Evolutionary conservation across 768 basidiomycete genomes (phyloP).

Genomic region (Mycena chlorophos): DNA sequence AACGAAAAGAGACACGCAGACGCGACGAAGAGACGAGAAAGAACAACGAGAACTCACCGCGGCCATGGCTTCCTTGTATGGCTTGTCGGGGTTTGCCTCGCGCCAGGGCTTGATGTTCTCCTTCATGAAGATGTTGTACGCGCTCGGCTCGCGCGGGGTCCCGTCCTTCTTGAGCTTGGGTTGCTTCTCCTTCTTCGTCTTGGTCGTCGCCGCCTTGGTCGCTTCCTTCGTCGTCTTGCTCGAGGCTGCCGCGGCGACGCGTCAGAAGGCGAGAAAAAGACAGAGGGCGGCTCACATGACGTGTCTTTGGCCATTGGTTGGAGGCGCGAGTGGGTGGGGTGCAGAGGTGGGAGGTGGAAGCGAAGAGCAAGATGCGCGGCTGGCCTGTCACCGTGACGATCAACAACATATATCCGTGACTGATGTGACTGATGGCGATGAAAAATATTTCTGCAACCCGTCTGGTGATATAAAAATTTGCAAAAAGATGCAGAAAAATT

Average conservation of each 20-base stretch:
- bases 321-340: not conserved
- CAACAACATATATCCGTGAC: not conserved
- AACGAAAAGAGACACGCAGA: too few species aligned
- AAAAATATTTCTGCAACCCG: too few species aligned
- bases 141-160: not conserved
- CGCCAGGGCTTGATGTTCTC: not conserved
- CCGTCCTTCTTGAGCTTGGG: not conserved
- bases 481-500: too few species aligned
- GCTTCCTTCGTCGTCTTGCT: not conserved
- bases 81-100: not conserved
- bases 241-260: not conserved
- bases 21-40: not conserved
- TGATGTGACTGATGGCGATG: too few species aligned
- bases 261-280: not conserved
- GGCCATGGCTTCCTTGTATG: not conserved
- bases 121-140: not conserved
- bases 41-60: not conserved
- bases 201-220: not conserved
- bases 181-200: conserved; percentile 1
- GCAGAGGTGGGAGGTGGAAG: not conserved
- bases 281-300: not conserved
- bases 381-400: not conserved
- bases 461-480: too few species aligned
- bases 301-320: not conserved
- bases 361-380: not conserved